A percentile compares a stretch with the other conserved stretches of the same genome.
phyloP scores from a whole-genome alignment of 495 filamentous ascomycete genomes.

The Podospora bellae-mahoneyi region DNA sequence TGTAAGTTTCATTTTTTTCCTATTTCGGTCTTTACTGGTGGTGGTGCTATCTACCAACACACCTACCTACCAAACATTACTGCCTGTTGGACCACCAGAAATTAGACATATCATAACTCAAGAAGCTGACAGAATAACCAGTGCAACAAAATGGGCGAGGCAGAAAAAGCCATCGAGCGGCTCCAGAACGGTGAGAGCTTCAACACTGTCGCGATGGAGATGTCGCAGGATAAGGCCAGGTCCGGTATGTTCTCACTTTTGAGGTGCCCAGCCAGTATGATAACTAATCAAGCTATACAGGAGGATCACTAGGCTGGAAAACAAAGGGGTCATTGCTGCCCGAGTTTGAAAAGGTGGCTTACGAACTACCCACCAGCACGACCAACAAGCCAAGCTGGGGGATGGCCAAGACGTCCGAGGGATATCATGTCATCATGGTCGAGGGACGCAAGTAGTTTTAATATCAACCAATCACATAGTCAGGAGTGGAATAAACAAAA shows the following conservation, averaged over 20 bases:
- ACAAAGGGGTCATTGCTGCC: constrained; percentile 66
- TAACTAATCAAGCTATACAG: constrained; percentile 34
- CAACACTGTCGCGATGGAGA: constrained; percentile 81
- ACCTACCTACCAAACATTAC: too few relatives aligned
- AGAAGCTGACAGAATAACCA: constrained; percentile 27
- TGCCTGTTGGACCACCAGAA: too few relatives aligned
- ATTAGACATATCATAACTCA: neutral
- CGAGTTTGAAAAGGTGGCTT: constrained; percentile 79
- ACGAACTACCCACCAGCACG: constrained; percentile 70
- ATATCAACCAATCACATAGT: neutral
- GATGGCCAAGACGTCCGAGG: constrained; percentile 78
- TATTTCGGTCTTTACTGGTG: neutral
- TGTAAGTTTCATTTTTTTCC: constrained; percentile 47
- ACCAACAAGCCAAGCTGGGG: constrained; percentile 71
- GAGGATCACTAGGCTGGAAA: constrained; percentile 83
- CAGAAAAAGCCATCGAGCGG: constrained; percentile 81
- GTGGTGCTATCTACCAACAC: too few relatives aligned
- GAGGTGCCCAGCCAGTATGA: neutral
- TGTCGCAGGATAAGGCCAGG: constrained; percentile 85
- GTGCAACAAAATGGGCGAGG: constrained; percentile 87
- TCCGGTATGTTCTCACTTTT: constrained; percentile 44
- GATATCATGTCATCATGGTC: constrained; percentile 97
- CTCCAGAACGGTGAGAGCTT: constrained; percentile 75
- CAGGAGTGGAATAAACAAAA: neutral
- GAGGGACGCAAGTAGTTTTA: constrained; percentile 29